A percentile compares a stretch with the other conserved stretches of the same genome.
These are phyloP conservation scores for Quillaja saponaria DNA, from an alignment of 306 rosid genomes.

Conservation along the genomic window DNA sequence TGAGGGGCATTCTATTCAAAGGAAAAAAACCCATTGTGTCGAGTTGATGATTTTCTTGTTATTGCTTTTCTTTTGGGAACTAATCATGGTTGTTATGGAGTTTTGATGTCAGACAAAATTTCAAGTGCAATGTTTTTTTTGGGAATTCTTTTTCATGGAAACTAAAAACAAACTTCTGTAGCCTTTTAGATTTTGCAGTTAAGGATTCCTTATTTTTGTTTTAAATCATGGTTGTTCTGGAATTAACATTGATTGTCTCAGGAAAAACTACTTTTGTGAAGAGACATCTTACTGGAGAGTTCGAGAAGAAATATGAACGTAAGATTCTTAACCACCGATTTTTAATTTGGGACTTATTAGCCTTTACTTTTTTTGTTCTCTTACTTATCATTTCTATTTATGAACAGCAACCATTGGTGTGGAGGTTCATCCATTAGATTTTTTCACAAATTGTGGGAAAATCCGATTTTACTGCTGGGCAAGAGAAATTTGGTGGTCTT, in stretches of 20 bases:
- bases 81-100: too few species aligned
- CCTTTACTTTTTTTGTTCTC: not conserved
- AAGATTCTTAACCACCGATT: not conserved
- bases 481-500: slow-evolving; percentile 81
- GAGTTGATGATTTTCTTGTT: too few species aligned
- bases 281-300: slow-evolving; percentile 77
- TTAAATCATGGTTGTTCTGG: too few species aligned
- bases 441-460: slow-evolving; percentile 65
- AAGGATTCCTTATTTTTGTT: too few species aligned
- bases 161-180: too few species aligned
- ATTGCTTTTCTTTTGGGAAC: too few species aligned
- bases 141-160: too few species aligned
- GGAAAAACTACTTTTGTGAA: slow-evolving; percentile 82
- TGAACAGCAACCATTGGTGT: slow-evolving; percentile 75
- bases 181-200: too few species aligned
- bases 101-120: too few species aligned
- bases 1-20: too few species aligned
- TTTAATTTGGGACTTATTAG: not conserved
- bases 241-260: slow-evolving; percentile 13
- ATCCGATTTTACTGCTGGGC: slow-evolving; percentile 76
- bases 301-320: slow-evolving; percentile 86
- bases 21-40: too few species aligned
- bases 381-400: not conserved
- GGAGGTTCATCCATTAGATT: slow-evolving; percentile 80
- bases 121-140: not conserved